Evolutionary conservation across 441 rosid species (phyloP).

Genomic region (Geranium incanum): DNA sequence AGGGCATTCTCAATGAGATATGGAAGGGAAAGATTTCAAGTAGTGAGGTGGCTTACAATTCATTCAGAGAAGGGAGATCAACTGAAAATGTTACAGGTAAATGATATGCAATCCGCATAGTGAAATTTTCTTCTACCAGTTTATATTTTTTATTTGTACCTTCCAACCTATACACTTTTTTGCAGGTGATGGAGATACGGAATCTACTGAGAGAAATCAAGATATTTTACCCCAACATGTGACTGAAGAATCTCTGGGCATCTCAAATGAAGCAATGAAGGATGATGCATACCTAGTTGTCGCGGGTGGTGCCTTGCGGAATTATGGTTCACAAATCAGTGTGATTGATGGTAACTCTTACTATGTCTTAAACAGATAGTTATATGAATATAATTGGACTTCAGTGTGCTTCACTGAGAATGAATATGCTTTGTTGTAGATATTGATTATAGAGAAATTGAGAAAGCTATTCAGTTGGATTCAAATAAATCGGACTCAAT

Average conservation of each 20-base stretch:
- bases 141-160: neutral
- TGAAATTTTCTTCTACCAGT: neutral
- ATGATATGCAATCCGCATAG: neutral
- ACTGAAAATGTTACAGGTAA: conserved; percentile 41
- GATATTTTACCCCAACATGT: conserved; percentile 21
- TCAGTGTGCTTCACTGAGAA: neutral
- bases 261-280: conserved; percentile 25
- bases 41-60: conserved; percentile 42
- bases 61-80: conserved; percentile 43
- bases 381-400: neutral
- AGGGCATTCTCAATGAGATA: conserved; percentile 57
- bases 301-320: conserved; percentile 18
- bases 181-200: conserved; percentile 22
- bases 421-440: conserved; percentile 20
- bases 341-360: conserved; percentile 26
- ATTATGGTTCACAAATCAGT: conserved; percentile 18
- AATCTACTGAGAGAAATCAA: conserved; percentile 32
- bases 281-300: conserved; percentile 24
- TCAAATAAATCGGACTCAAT: conserved; percentile 9
- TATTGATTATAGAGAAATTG: conserved; percentile 20
- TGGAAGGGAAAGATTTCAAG: conserved; percentile 65
- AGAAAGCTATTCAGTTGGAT: conserved; percentile 17
- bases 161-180: conserved; percentile 8
- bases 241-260: conserved; percentile 25
- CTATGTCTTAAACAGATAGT: neutral